Conservation (phyloP, 2,329 filamentous ascomycete species). For the Xylaria sp. region DNA sequence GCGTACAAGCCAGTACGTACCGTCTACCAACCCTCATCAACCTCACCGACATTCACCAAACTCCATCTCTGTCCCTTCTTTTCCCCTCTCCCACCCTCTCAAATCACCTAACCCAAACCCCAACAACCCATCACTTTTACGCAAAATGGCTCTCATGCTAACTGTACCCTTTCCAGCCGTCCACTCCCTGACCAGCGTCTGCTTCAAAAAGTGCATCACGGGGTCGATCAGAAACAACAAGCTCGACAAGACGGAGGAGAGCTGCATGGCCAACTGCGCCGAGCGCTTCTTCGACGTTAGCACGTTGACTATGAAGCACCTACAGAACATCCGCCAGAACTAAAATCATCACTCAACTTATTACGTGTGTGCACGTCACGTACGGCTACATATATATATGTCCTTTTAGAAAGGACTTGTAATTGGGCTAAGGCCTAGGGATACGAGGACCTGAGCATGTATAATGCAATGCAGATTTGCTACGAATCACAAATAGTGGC, state of each 20-base stretch:
- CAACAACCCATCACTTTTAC: neutral
- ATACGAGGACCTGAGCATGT: slow-evolving; percentile 2
- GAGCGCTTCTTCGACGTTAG: slow-evolving; percentile 94
- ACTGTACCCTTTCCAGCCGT: slow-evolving; percentile 55
- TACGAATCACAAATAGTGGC: slow-evolving; percentile 1
- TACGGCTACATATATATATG: slow-evolving; percentile 2
- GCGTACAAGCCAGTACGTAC: slow-evolving; percentile 62
- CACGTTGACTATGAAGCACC: slow-evolving; percentile 83
- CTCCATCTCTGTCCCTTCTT: no score
- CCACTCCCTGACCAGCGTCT: slow-evolving; percentile 74
- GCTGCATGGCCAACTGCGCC: slow-evolving; percentile 91
- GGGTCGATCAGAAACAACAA: slow-evolving; percentile 75
- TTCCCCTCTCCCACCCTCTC: neutral
- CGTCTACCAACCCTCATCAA: no score
- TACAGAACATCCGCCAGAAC: slow-evolving; percentile 69
- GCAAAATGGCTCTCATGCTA: neutral
- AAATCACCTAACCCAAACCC: neutral
- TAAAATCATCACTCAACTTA: slow-evolving; percentile 17
- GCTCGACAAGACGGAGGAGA: slow-evolving; percentile 81
- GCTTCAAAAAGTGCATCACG: slow-evolving; percentile 95
- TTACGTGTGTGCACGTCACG: neutral
- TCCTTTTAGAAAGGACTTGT: neutral
- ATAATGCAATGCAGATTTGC: neutral
- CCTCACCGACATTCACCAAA: no score
- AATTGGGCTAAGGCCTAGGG: neutral